A percentile compares a stretch with the other conserved stretches of the same genome.
Evolutionary conservation across 768 basidiomycete genomes (phyloP).

Genomic region (Ramaria sp.): DNA sequence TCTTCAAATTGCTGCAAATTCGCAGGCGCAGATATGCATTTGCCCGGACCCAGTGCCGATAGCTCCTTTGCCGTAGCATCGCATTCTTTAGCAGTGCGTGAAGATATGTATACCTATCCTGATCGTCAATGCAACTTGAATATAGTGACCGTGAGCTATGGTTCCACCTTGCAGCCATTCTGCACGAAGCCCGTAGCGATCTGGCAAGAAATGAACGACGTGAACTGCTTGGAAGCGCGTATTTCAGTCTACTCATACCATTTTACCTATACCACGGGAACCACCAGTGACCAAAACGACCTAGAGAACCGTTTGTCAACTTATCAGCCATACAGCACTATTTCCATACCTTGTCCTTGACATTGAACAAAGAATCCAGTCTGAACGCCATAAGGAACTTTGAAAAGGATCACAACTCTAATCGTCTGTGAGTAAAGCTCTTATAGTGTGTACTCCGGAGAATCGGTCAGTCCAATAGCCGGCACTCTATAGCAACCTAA

Average conservation of each 20-base stretch:
- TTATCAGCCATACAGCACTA: background rate
- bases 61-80: constrained; percentile 41
- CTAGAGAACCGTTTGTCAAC: background rate
- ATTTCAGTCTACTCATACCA: constrained; percentile 26
- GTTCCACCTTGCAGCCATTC: constrained; percentile 45
- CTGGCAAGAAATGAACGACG: constrained; percentile 23
- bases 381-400: constrained; percentile 26
- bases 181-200: constrained; percentile 53
- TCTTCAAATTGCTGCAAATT: constrained; percentile 45
- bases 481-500: too few relatives aligned
- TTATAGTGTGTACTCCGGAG: too few relatives aligned
- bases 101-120: constrained; percentile 49
- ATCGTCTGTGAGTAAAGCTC: too few relatives aligned
- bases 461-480: too few relatives aligned
- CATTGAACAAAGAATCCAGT: constrained; percentile 33
- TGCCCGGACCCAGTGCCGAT: constrained; percentile 40
- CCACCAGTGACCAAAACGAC: constrained; percentile 58
- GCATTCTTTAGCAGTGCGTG: constrained; percentile 43
- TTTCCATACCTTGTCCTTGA: constrained; percentile 28
- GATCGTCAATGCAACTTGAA: background rate
- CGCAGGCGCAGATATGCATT: constrained; percentile 42
- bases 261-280: constrained; percentile 55
- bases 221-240: background rate
- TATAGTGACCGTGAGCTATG: background rate
- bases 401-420: too few relatives aligned